Evolutionary conservation across 2,329 filamentous ascomycete genomes (phyloP).

Genomic region (Zelopaecilomyces penicillatus): DNA sequence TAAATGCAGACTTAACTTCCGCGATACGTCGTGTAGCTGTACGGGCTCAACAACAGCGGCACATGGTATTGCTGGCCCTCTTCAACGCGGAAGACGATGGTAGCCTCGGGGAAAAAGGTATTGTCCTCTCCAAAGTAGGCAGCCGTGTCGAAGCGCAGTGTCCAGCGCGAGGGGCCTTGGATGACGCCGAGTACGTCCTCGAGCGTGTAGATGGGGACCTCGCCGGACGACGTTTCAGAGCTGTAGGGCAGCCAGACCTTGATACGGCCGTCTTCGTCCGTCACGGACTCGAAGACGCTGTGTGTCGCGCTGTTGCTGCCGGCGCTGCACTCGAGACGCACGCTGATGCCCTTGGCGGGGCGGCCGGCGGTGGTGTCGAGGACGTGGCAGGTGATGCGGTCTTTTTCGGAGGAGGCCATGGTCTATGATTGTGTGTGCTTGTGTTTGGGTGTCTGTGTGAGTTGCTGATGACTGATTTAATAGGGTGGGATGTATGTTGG

Average conservation of each 20-base stretch:
- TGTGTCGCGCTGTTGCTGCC: constrained; percentile 6
- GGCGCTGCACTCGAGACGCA: constrained; percentile 49
- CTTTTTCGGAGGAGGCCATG: constrained; percentile 28
- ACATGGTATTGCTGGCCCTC: constrained; percentile 68
- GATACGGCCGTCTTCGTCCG: constrained; percentile 70
- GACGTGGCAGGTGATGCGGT: constrained; percentile 77
- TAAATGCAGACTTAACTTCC: constrained; percentile 47
- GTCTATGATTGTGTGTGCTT: not conserved
- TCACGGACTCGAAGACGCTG: constrained; percentile 52
- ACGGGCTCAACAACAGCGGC: constrained; percentile 67
- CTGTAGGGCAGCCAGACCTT: constrained; percentile 57
- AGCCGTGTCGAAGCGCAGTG: constrained; percentile 63
- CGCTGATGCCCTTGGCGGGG: constrained; percentile 58
- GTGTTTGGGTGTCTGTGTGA: not conserved
- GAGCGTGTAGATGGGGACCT: constrained; percentile 50
- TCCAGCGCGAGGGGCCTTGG: constrained; percentile 48
- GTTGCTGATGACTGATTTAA: not conserved
- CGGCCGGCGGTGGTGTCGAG: constrained; percentile 71
- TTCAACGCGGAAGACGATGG: constrained; percentile 44
- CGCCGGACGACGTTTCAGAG: constrained; percentile 40
- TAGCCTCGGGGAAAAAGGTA: constrained; percentile 54
- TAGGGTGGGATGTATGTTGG: not conserved
- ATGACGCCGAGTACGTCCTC: constrained; percentile 44
- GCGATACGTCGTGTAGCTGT: constrained; percentile 74
- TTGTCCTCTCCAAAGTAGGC: constrained; percentile 59